These are phyloP conservation scores for Sclerotinia sclerotiorum DNA, from an alignment of 2,329 filamentous ascomycete genomes.

Conservation along the genomic window DNA sequence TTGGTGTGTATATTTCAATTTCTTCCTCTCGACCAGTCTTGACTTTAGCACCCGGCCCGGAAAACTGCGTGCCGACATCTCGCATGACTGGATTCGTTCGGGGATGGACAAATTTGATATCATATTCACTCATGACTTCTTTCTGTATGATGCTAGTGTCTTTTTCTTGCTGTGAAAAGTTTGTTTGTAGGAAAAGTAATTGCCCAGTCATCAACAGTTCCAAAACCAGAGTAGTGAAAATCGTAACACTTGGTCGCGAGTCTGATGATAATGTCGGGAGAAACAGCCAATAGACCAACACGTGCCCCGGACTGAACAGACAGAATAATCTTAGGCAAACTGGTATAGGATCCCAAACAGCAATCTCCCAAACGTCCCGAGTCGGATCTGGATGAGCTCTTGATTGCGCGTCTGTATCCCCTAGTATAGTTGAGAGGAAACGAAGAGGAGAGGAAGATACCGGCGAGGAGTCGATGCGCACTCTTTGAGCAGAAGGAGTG, in stretches of 20 bases:
- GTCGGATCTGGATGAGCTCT: conserved; percentile 79
- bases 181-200: conserved; percentile 69
- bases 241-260: conserved; percentile 78
- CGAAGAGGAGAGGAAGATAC: conserved; percentile 74
- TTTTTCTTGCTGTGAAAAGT: conserved; percentile 80
- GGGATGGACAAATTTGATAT: conserved; percentile 92
- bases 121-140: conserved; percentile 92
- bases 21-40: conserved; percentile 41
- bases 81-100: conserved; percentile 77
- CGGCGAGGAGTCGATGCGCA: conserved; percentile 83
- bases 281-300: conserved; percentile 86
- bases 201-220: conserved; percentile 74
- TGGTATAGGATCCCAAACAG: conserved; percentile 90
- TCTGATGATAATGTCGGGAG: conserved; percentile 76
- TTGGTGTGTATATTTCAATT: conserved; percentile 62
- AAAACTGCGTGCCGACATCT: conserved; percentile 77
- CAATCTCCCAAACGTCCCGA: conserved; percentile 91
- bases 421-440: conserved; percentile 67
- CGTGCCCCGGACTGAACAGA: conserved; percentile 88
- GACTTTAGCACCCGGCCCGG: conserved; percentile 38
- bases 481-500: conserved; percentile 84
- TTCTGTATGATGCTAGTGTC: conserved; percentile 83
- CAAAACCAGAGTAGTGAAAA: conserved; percentile 78
- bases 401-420: conserved; percentile 70
- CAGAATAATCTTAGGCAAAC: conserved; percentile 81